Evolutionary conservation across 768 basidiomycete species (phyloP).

Genomic region (Porpolomopsis calyptriformis): DNA sequence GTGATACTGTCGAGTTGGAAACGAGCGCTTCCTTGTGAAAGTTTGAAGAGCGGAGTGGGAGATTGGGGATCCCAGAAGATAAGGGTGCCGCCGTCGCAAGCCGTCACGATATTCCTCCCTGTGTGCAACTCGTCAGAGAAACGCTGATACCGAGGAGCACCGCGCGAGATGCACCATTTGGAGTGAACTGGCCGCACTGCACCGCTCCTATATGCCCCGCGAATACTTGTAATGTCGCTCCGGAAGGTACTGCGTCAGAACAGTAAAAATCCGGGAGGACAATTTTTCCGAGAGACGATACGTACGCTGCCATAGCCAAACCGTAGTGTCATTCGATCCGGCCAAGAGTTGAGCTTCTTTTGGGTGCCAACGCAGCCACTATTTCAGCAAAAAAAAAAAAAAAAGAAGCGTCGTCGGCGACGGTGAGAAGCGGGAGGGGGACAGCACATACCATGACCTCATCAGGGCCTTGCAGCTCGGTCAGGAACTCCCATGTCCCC

Average conservation of each 20-base stretch:
- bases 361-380: constrained; percentile 98
- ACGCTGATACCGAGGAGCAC: neutral
- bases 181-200: constrained; percentile 83
- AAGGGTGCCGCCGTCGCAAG: constrained; percentile 69
- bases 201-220: constrained; percentile 80
- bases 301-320: constrained; percentile 97
- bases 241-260: constrained; percentile 69
- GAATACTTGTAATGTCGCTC: constrained; percentile 92
- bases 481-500: constrained; percentile 87
- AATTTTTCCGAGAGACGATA: constrained; percentile 8
- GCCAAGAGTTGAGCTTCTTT: constrained; percentile 81
- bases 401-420: too few species aligned
- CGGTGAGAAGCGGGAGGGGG: too few species aligned
- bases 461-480: constrained; percentile 85
- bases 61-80: constrained; percentile 90
- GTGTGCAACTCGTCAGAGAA: constrained; percentile 5
- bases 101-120: constrained; percentile 87
- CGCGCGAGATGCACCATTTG: constrained; percentile 51
- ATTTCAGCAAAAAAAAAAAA: too few species aligned
- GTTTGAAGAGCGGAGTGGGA: constrained; percentile 69
- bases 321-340: constrained; percentile 85
- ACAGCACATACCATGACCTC: constrained; percentile 89
- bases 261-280: neutral
- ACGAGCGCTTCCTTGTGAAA: constrained; percentile 56
- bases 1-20: constrained; percentile 82